Percentiles rank a stretch among this genome's conserved stretches.
Evolutionary conservation across 768 basidiomycete genomes (phyloP).

Genomic region (Pleurotus cornucopiae): DNA sequence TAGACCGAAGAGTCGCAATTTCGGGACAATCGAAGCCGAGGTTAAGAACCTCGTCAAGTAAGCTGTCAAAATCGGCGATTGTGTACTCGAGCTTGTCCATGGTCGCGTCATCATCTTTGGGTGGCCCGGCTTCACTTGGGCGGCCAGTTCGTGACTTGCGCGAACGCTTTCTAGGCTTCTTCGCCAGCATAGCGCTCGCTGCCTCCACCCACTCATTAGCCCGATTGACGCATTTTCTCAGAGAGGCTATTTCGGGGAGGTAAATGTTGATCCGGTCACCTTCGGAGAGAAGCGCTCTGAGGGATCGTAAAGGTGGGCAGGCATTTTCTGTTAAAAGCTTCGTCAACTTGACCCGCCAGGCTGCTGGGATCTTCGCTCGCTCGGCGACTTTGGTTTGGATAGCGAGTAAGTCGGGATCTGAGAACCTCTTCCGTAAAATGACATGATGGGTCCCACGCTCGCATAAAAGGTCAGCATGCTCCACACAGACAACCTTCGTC

Average conservation of each 20-base stretch:
- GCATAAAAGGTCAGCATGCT: slow-evolving; percentile 80
- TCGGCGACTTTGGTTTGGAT: slow-evolving; percentile 62
- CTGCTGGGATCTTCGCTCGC: slow-evolving; percentile 65
- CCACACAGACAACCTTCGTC: slow-evolving; percentile 75
- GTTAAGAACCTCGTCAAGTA: slow-evolving; percentile 68
- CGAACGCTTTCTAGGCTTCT: slow-evolving; percentile 78
- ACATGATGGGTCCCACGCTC: slow-evolving; percentile 42
- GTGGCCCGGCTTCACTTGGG: slow-evolving; percentile 24
- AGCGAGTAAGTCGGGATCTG: slow-evolving; percentile 72
- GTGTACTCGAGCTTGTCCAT: slow-evolving; percentile 69
- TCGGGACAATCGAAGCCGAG: slow-evolving; percentile 87
- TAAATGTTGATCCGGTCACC: slow-evolving; percentile 81
- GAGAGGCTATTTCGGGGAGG: slow-evolving; percentile 63
- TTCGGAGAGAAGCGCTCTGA: slow-evolving; percentile 81
- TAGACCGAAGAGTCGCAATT: slow-evolving; percentile 47
- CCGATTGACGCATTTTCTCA: slow-evolving; percentile 75
- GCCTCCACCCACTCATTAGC: slow-evolving; percentile 89
- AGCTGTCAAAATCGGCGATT: slow-evolving; percentile 62
- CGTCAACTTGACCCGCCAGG: slow-evolving; percentile 72
- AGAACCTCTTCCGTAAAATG: slow-evolving; percentile 73
- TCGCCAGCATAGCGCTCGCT: slow-evolving; percentile 72
- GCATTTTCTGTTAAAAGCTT: slow-evolving; percentile 64
- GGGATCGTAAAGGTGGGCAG: slow-evolving; percentile 68
- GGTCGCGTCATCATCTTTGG: slow-evolving; percentile 43
- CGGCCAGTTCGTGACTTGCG: slow-evolving; percentile 57